A percentile compares a stretch with the other conserved stretches of the same genome.
These are phyloP conservation scores for Fusarium ramigenum DNA, from an alignment of 2,329 filamentous ascomycete genomes.

Conservation along the genomic window DNA sequence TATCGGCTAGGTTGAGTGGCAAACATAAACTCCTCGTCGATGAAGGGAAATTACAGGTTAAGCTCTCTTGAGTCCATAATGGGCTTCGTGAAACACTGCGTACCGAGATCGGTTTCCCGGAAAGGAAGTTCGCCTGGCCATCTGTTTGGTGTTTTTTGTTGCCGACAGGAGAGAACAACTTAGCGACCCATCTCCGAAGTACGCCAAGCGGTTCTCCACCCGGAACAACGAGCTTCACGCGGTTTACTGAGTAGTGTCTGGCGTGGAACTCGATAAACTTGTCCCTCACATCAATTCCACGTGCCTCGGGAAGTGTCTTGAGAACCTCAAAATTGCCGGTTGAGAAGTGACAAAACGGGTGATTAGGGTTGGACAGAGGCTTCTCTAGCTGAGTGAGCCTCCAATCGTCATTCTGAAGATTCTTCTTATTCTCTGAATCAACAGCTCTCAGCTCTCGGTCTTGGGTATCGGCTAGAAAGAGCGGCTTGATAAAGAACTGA, in stretches of 20 bases:
- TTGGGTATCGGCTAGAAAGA: conserved; percentile 85
- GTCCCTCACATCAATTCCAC: conserved; percentile 84
- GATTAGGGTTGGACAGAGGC: conserved; percentile 84
- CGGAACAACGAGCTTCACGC: conserved; percentile 90
- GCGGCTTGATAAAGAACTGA: conserved; percentile 89
- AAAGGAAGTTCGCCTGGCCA: conserved; percentile 64
- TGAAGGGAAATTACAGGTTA: conserved; percentile 83
- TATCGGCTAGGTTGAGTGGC: conserved; percentile 87
- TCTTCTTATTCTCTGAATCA: conserved; percentile 98
- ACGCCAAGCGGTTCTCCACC: conserved; percentile 84
- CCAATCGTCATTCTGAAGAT: conserved; percentile 90
- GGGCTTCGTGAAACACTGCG: conserved; percentile 86
- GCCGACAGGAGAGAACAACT: conserved; percentile 81
- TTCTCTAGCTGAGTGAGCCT: conserved; percentile 88
- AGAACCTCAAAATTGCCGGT: conserved; percentile 89
- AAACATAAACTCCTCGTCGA: conserved; percentile 82
- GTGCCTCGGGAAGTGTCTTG: conserved; percentile 80
- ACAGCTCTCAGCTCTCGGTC: conserved; percentile 90
- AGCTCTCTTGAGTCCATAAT: conserved; percentile 88
- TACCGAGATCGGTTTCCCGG: conserved; percentile 61
- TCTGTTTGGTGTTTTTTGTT: conserved; percentile 79
- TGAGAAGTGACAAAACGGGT: conserved; percentile 91
- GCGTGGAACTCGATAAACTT: conserved; percentile 94
- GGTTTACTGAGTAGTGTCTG: conserved; percentile 89
- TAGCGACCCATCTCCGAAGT: conserved; percentile 84